Evolutionary conservation across 1,284 basidiomycete genomes (phyloP), one percentile per base, ranked within the genome.

Genomic region (Leccinum solheimii): DNA sequence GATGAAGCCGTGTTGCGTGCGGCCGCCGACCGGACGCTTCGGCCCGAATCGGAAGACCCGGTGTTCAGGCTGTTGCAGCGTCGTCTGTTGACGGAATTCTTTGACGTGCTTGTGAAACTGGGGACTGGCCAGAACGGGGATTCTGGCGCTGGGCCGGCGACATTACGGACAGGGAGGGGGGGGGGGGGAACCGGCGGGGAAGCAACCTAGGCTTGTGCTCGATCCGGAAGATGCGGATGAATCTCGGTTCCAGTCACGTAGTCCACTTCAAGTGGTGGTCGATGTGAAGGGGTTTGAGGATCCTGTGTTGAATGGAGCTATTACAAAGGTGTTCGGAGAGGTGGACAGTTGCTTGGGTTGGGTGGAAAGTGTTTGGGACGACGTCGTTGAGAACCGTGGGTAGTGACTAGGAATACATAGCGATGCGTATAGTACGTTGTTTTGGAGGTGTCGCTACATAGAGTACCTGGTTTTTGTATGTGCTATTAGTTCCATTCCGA

Each of bases 61-160:
- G 89, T 89, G 3, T 91, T 87, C 71, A 64, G 79, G 55, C 75
- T 91, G 5, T 72, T 91, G 38, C 84, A 83, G 67, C 80, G 76
- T 45, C 81, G 89, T 26, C 74, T 90, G 16, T 67, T 85, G 30
- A 30, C 30, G 30, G 30, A 78, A 6, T 65, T 91, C 9, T 75
- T 74, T 23, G 69, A 70, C 27, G 73, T 73, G 10, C 68, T 83
- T 16, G 62, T 70, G 50, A 60, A 61, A 58, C 55, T n/a, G n/a
- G n/a, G 57, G 23, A 50, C 53, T 40, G 49, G 36, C 36, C 59
- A 40, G 19, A 52, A 57, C 32, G 52, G 56, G 30, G 55, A 50
- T 7, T 19, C 52, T 19, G 56, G 56, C 5, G 58, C 57, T 9
- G 58, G 50, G 10, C 85, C 84, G 0, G 64, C 69, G 49, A 79